Evolutionary conservation across 768 basidiomycete species (phyloP).

Genomic region (Trametes sanguinea): DNA sequence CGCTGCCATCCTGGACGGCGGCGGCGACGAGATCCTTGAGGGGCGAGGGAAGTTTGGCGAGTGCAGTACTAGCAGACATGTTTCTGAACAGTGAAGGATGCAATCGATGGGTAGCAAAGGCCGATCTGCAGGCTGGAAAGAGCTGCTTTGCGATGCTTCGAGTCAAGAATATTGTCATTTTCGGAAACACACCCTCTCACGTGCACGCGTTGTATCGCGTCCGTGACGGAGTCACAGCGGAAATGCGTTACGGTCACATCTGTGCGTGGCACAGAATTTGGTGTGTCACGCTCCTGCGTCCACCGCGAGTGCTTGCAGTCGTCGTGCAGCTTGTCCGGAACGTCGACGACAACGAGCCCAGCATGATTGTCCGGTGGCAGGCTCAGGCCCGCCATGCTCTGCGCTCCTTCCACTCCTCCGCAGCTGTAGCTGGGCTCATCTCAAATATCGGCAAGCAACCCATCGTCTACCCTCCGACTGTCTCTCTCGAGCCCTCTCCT

Average conservation of each 20-base stretch:
- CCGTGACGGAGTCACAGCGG: constrained; percentile 11
- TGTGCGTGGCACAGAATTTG: constrained; percentile 6
- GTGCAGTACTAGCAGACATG: constrained; percentile 31
- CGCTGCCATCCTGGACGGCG: constrained; percentile 43
- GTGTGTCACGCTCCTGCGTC: background rate
- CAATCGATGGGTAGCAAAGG: constrained; percentile 13
- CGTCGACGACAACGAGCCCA: constrained; percentile 5
- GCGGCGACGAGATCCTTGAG: constrained; percentile 52
- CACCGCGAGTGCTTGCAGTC: background rate
- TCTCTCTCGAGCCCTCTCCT: constrained; percentile 40
- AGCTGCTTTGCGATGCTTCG: constrained; percentile 13
- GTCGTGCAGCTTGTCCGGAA: background rate
- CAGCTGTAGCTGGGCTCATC: constrained; percentile 32
- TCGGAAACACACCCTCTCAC: constrained; percentile 17
- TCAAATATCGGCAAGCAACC: constrained; percentile 53
- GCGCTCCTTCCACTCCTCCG: constrained; percentile 52
- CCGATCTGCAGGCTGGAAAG: constrained; percentile 6
- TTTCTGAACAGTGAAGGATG: constrained; percentile 11
- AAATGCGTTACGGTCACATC: constrained; percentile 7
- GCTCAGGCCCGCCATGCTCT: constrained; percentile 26
- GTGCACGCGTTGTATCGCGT: constrained; percentile 23
- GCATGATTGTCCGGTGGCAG: constrained; percentile 20
- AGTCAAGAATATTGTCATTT: constrained; percentile 20
- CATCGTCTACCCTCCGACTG: constrained; percentile 53
- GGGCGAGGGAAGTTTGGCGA: constrained; percentile 32